Percentiles rank a stretch among this genome's conserved stretches.
These are phyloP conservation scores for Ceratocystis destructans DNA, from an alignment of 2,329 filamentous ascomycete species.

Conservation along the genomic window DNA sequence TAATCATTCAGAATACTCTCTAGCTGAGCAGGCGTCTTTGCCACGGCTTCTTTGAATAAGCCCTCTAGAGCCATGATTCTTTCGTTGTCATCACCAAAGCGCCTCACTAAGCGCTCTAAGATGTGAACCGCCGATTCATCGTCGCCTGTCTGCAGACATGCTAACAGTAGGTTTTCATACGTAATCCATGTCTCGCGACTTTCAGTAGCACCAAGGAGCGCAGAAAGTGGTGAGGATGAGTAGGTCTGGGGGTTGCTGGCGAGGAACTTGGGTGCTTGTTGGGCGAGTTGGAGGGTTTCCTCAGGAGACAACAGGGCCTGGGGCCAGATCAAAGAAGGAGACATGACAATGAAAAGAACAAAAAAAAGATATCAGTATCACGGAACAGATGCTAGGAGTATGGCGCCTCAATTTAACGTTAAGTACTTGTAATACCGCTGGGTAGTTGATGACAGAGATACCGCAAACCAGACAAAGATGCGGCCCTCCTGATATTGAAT, in stretches of 20 bases:
- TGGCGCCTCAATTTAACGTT: neutral
- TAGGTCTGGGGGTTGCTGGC: conserved; percentile 40
- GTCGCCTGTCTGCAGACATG: conserved; percentile 74
- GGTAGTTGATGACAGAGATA: neutral
- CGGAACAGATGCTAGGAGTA: neutral
- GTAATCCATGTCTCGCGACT: conserved; percentile 68
- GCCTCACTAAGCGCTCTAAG: conserved; percentile 58
- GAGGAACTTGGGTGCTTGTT: conserved; percentile 45
- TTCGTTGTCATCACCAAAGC: conserved; percentile 77
- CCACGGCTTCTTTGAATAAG: conserved; percentile 70
- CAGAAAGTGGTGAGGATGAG: conserved; percentile 39
- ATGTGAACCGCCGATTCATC: conserved; percentile 62
- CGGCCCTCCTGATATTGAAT: neutral
- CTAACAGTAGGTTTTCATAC: conserved; percentile 75
- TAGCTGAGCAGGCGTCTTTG: conserved; percentile 50
- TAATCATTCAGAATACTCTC: conserved; percentile 63
- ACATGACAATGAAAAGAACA: conserved; percentile 28
- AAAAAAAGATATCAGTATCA: neutral
- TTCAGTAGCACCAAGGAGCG: conserved; percentile 47
- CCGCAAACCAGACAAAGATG: neutral
- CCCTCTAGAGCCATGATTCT: conserved; percentile 72
- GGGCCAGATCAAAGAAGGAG: conserved; percentile 41
- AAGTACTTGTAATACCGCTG: neutral
- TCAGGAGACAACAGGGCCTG: conserved; percentile 43
- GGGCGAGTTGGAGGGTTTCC: conserved; percentile 44